Conservation (phyloP, 129 eudicot genomes). For the Rutidosis leptorrhynchoides region DNA sequence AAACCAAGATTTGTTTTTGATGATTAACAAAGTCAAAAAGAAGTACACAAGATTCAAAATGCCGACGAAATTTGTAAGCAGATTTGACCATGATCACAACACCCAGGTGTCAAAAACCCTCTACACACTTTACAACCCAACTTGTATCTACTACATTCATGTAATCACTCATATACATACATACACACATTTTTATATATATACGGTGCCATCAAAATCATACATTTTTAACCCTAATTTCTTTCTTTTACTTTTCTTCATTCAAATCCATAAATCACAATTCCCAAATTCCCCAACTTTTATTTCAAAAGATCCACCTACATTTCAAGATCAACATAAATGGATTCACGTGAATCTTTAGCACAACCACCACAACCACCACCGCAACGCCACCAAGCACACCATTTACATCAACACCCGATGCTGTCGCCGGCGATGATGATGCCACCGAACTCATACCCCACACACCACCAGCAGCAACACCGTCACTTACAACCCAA, state of each 20-base stretch:
- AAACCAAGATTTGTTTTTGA: background rate
- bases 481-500: conserved; percentile 21
- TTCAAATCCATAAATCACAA: background rate
- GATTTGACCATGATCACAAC: conserved; percentile 36
- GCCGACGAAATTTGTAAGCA: conserved; percentile 36
- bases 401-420: conserved; percentile 23
- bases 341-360: conserved; percentile 51
- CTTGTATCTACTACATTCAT: conserved; percentile 6
- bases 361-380: conserved; percentile 35
- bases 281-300: conserved; percentile 25
- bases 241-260: conserved; percentile 5
- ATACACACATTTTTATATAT: conserved; percentile 14
- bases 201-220: conserved; percentile 26
- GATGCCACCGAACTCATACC: conserved; percentile 34
- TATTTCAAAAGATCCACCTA: conserved; percentile 25
- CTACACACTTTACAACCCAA: conserved; percentile 35
- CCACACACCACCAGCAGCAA: conserved; percentile 30
- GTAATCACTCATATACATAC: conserved; percentile 14
- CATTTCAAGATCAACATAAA: conserved; percentile 29
- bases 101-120: conserved; percentile 39
- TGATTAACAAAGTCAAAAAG: conserved; percentile 18
- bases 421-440: conserved; percentile 32
- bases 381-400: conserved; percentile 36
- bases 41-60: conserved; percentile 33
- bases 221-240: conserved; percentile 6